A percentile compares a stretch with the other conserved stretches of the same genome.
Evolutionary conservation across 1,284 basidiomycete genomes (phyloP).

Genomic region (Pascua guehoae): DNA sequence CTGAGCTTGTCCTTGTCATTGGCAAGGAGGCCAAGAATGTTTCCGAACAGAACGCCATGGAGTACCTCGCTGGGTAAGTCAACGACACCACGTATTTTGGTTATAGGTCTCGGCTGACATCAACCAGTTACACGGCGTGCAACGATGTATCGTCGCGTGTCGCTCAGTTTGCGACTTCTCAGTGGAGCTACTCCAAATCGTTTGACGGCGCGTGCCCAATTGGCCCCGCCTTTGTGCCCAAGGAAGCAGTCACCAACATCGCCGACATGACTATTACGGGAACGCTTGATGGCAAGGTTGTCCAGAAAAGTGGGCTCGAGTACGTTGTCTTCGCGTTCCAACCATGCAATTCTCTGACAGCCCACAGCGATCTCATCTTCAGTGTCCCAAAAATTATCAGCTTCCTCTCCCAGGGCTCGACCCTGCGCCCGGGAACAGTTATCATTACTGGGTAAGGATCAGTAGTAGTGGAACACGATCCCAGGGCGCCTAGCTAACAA

Average conservation of each 20-base stretch:
- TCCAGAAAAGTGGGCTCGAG: constrained; percentile 40
- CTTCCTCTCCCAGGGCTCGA: constrained; percentile 80
- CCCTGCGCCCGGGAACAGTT: constrained; percentile 73
- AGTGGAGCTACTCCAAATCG: constrained; percentile 47
- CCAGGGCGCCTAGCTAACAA: too few species aligned
- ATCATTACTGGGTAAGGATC: constrained; percentile 59
- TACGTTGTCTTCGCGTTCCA: too few species aligned
- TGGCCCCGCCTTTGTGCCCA: constrained; percentile 46
- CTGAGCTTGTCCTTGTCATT: constrained; percentile 80
- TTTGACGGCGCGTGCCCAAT: constrained; percentile 52
- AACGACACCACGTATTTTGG: too few species aligned
- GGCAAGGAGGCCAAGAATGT: constrained; percentile 77
- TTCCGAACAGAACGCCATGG: constrained; percentile 67
- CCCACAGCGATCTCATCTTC: constrained; percentile 50
- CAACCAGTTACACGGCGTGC: constrained; percentile 36
- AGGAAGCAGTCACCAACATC: constrained; percentile 24
- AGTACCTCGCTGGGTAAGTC: constrained; percentile 65
- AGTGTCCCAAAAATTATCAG: constrained; percentile 53
- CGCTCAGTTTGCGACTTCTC: constrained; percentile 39
- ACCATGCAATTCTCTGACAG: too few species aligned
- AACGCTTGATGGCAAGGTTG: constrained; percentile 37
- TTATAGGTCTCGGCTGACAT: too few species aligned
- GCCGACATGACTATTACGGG: constrained; percentile 38
- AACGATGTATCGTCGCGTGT: constrained; percentile 49
- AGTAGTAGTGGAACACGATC: too few species aligned